Base-by-base conservation (phyloP, 2,329 filamentous ascomycete genomes). In the Alternaria hordeiaustralica region DNA sequence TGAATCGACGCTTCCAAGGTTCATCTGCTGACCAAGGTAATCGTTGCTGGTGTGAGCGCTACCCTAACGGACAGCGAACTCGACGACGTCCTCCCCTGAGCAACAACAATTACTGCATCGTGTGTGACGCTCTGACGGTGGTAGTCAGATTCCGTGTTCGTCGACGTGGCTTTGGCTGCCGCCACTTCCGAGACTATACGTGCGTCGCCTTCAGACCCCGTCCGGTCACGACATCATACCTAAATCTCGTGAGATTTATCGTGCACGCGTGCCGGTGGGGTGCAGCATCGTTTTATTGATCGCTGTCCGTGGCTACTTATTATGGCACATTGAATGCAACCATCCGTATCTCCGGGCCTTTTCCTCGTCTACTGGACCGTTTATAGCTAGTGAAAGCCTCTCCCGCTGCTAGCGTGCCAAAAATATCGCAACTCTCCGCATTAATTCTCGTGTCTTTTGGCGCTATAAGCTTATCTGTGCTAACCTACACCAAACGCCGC, bases 401-500 rank as follows among this genome's bases (percentile, higher is more conserved):
- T 64, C 67, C 72, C 71, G 69, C 65, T 68, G 63, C 66, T 56
- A 60, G 30, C 58, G 45, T 70, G 60, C 75, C 71, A 78, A 78
- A 78, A 78, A 78, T 78, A 79, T 49, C 58, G 12, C 43, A 33
- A 49, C 50, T 66, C 68, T 69, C 73, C 72, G 71, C 72, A 65
- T 67, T 61, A 25, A 60, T 60, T 67, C 73, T 75, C 72, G 73
- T 73, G 69, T 73, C 63, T 63, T 60, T 58, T 49, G 26, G 68
- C 70, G 66, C 72, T 75, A 77, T 75, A 72, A 76, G 71, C 74
- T 75, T 71, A 78, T 69, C 58, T 67, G 61, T 62, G 66, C 56
- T 68, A 60, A 70, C 68, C 63, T 60, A 56, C 53, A 62, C 60
- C 45, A 55, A 66, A 60, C 60, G 63, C 58, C 55, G 68, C 65